Conservation (phyloP, 441 rosid species). For the Dalechampia spathulata region DNA sequence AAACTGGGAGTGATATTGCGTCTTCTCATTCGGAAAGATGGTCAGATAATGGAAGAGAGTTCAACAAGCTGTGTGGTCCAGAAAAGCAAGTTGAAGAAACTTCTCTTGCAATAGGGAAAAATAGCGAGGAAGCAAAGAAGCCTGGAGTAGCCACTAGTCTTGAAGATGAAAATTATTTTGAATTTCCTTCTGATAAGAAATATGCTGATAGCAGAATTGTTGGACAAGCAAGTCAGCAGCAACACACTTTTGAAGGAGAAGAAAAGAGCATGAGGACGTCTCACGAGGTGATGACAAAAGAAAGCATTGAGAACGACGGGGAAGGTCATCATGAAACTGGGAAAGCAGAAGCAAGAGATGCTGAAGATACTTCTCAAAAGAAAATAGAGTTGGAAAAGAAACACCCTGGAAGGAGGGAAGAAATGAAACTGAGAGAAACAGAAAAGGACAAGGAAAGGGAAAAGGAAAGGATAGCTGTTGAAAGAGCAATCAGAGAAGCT, state of each 20-base stretch:
- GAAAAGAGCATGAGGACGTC: constrained; percentile 17
- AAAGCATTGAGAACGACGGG: constrained; percentile 26
- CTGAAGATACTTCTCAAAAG: constrained; percentile 32
- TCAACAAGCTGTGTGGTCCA: background rate
- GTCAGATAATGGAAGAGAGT: constrained; percentile 17
- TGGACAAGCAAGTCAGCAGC: constrained; percentile 10
- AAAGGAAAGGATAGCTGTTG: constrained; percentile 65
- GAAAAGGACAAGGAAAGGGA: constrained; percentile 56
- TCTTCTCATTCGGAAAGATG: constrained; percentile 23
- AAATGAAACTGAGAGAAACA: constrained; percentile 39
- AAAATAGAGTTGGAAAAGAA: constrained; percentile 36
- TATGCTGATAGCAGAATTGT: constrained; percentile 4
- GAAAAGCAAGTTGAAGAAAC: constrained; percentile 11
- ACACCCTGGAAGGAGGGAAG: constrained; percentile 35
- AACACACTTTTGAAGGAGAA: constrained; percentile 20
- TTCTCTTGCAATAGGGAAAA: constrained; percentile 7
- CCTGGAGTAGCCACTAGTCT: constrained; percentile 22
- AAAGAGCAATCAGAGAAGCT: constrained; percentile 92
- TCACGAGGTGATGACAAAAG: constrained; percentile 26
- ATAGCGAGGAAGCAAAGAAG: constrained; percentile 10
- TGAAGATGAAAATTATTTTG: constrained; percentile 25
- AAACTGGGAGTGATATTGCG: constrained; percentile 12
- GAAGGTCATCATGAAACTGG: constrained; percentile 29
- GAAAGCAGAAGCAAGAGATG: constrained; percentile 36
- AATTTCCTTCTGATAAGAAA: constrained; percentile 22